A percentile compares a stretch with the other conserved stretches of the same genome.
Conservation (phyloP, 495 filamentous ascomycete genomes). For the Penicillium angulare region DNA sequence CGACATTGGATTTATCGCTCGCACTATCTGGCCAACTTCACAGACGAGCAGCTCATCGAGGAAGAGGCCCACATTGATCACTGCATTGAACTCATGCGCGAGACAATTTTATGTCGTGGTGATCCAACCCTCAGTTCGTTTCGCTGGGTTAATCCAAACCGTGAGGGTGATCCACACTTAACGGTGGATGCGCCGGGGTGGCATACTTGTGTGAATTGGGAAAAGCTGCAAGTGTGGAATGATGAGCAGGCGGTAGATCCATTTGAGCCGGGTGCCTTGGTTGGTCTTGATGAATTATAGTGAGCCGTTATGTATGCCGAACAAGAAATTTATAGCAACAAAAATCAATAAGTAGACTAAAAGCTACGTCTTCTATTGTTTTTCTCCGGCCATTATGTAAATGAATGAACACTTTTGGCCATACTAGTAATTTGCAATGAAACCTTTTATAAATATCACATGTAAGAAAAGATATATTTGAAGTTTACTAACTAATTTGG, state of each 20-base stretch:
- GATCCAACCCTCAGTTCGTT: not conserved
- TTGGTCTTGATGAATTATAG: not conserved
- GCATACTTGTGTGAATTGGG: not conserved
- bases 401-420: too few relatives aligned
- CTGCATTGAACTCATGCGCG: not conserved
- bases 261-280: not conserved
- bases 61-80: not conserved
- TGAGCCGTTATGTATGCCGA: too few relatives aligned
- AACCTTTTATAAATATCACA: not conserved
- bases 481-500: not conserved
- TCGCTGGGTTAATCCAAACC: not conserved
- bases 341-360: too few relatives aligned
- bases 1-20: not conserved
- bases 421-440: not conserved
- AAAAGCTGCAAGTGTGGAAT: not conserved
- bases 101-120: not conserved
- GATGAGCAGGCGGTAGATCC: not conserved
- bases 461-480: not conserved
- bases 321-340: too few relatives aligned
- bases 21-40: not conserved
- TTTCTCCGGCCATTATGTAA: too few relatives aligned
- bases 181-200: not conserved
- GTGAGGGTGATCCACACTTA: not conserved
- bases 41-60: not conserved
- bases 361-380: too few relatives aligned